phyloP scores from a whole-genome alignment of 2,329 filamentous ascomycete species.

The Paramyrothecium roridum region DNA sequence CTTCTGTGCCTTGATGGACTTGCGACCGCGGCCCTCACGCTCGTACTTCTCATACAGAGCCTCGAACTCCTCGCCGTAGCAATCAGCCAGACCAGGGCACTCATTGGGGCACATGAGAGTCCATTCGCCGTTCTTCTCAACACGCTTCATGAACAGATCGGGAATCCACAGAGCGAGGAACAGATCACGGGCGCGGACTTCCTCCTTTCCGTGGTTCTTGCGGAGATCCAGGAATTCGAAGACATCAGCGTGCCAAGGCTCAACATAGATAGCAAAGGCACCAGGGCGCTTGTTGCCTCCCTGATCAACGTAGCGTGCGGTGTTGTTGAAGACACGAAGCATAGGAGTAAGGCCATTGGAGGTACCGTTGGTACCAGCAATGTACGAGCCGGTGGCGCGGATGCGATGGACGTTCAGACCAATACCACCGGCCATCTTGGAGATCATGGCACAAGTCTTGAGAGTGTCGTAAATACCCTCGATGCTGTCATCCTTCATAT shows the following conservation, averaged over 20 bases:
- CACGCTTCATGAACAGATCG: conserved; percentile 99
- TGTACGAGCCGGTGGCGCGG: conserved; percentile 95
- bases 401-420: conserved; percentile 96
- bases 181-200: conserved; percentile 91
- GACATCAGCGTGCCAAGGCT: conserved; percentile 98
- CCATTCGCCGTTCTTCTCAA: conserved; percentile 95
- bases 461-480: conserved; percentile 99
- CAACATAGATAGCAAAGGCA: conserved; percentile 97
- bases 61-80: conserved; percentile 97
- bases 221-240: conserved; percentile 96
- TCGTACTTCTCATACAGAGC: conserved; percentile 93
- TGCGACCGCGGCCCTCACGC: conserved; percentile 78
- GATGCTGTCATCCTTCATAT: conserved; percentile 99
- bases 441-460: conserved; percentile 99
- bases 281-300: conserved; percentile 99
- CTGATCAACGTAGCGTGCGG: conserved; percentile 96
- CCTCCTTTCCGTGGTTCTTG: conserved; percentile 99
- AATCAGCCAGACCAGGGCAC: conserved; percentile 89
- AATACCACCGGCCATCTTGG: conserved; percentile 98
- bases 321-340: conserved; percentile 99
- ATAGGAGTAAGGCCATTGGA: conserved; percentile 97
- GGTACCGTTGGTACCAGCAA: conserved; percentile 95
- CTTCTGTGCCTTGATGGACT: conserved; percentile 95
- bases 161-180: conserved; percentile 99
- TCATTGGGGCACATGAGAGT: conserved; percentile 98